Conservation (phyloP, 2,329 filamentous ascomycete genomes). For the Aspergillus carbonarius region DNA sequence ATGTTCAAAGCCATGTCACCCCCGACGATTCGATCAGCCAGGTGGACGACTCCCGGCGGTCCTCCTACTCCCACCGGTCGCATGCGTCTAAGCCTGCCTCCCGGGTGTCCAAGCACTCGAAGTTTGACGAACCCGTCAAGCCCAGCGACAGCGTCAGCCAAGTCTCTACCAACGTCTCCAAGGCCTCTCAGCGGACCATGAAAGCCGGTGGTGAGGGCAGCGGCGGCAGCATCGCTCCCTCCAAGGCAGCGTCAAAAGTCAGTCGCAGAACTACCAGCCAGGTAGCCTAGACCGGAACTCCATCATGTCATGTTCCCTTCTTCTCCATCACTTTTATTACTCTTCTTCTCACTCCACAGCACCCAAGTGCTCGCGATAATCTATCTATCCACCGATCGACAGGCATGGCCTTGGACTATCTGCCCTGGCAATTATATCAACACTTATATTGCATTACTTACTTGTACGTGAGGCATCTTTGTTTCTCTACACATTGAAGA, state of each 20-base stretch:
- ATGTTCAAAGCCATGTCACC: conserved; percentile 60
- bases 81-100: conserved; percentile 29
- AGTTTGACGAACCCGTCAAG: conserved; percentile 39
- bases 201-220: conserved; percentile 26
- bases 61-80: conserved; percentile 27
- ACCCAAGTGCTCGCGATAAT: neutral
- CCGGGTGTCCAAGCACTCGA: conserved; percentile 29
- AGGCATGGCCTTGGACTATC: neutral
- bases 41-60: conserved; percentile 44
- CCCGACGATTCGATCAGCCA: conserved; percentile 79
- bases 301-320: neutral
- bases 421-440: neutral
- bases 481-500: neutral
- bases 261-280: conserved; percentile 32
- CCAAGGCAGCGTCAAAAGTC: conserved; percentile 26
- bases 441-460: neutral
- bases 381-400: neutral
- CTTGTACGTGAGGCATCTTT: neutral
- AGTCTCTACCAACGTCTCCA: conserved; percentile 31
- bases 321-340: neutral
- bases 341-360: neutral
- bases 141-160: conserved; percentile 44
- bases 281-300: conserved; percentile 20
- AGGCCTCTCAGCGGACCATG: conserved; percentile 31
- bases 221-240: conserved; percentile 22